Conservation (phyloP, 2,329 filamentous ascomycete species). For the Trichoderma cornu-damae region DNA sequence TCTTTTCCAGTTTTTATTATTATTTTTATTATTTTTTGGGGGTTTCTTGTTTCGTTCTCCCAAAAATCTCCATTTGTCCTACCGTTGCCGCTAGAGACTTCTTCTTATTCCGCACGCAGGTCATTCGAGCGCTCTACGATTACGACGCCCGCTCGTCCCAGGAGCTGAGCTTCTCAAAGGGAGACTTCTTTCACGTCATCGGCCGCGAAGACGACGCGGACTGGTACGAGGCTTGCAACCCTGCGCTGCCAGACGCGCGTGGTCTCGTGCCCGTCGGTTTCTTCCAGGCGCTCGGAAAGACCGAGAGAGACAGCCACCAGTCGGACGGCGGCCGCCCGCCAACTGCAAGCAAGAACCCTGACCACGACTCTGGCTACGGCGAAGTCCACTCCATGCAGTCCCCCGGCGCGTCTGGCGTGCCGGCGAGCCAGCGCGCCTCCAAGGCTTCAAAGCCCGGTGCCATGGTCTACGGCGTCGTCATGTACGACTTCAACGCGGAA, state of each 20-base stretch:
- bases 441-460: conserved; percentile 58
- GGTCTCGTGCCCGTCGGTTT: conserved; percentile 91
- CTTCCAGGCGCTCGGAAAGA: conserved; percentile 89
- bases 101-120: conserved; percentile 47
- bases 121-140: conserved; percentile 95
- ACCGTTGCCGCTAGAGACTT: neutral
- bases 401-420: conserved; percentile 18
- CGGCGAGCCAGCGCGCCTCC: conserved; percentile 44
- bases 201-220: conserved; percentile 88
- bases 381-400: conserved; percentile 24
- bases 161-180: conserved; percentile 85
- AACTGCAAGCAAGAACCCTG: conserved; percentile 54
- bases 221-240: conserved; percentile 99
- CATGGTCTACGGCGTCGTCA: conserved; percentile 94
- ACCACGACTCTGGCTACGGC: conserved; percentile 84
- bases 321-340: conserved; percentile 52
- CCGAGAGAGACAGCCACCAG: conserved; percentile 78
- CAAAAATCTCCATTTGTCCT: too few relatives aligned
- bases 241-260: conserved; percentile 75
- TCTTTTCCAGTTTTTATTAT: too few relatives aligned
- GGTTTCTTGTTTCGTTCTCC: too few relatives aligned
- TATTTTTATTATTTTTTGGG: conserved; percentile 18
- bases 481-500: conserved; percentile 95
- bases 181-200: conserved; percentile 98
- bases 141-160: conserved; percentile 72